Base-by-base conservation (phyloP, 352 stramenopile species). In the Globisporangium lucens region DNA sequence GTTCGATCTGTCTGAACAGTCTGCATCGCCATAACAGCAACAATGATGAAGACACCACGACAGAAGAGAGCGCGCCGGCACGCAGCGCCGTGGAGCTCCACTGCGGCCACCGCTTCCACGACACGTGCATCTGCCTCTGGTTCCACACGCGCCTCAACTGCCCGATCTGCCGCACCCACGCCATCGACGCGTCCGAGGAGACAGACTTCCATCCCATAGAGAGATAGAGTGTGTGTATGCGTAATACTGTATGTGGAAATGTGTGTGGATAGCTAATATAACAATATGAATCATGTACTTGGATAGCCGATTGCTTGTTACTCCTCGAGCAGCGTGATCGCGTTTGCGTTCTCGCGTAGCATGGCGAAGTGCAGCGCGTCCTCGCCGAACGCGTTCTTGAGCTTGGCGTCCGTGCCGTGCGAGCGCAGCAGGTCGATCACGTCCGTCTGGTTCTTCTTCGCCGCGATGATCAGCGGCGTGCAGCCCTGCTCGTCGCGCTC, bases 81-180 rank as follows among this genome's bases (percentile, higher is more conserved):
- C 53, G 62, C 35, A 71, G 59, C 27, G 73, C 52, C n/a, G 74
- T 88, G 35, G 74, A 76, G 51, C 67, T 93, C 7, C 53, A 67
- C 15, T 93, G 85, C 61, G 85, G 85, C 56, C 85, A 93, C 63
- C 70, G 69, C n/a, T 93, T 91, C 73, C 85, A 93, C 60, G 85
- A 93, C 64, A 79, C 81, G 24, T 93, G 85, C 65, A 79, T 93
- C 41, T 89, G 78, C 47, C 68, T 82, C 65, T 93, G 85, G 85
- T 88, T 90, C 49, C 74, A 80, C 68, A 69, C 82, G 33, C 73
- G 74, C 0, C 69, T 89, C 22, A 89, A 89, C 63, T 93, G 85
- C 56, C 85, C 85, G 13, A 70, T 90, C 46, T 92, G 84, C 46
- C 79, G 79, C 24, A 65, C 65, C 27, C 58, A 61, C 47, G 65